Base-by-base conservation (phyloP, 192 early-diverging fungal genomes). In the Entophlyctis luteolus region DNA sequence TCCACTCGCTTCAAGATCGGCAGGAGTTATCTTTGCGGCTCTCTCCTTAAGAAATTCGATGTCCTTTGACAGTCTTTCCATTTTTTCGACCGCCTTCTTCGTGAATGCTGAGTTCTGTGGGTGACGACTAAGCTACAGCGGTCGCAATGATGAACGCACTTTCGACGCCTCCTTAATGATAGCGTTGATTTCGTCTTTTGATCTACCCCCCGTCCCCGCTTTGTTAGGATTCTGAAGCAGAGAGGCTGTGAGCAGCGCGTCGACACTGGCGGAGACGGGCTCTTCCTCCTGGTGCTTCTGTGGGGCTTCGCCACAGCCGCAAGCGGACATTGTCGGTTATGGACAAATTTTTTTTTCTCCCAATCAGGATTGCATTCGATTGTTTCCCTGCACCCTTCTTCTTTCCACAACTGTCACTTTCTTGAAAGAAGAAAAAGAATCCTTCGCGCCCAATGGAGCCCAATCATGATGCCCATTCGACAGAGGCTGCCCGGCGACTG, bases 111-210 rank as follows among this genome's bases (percentile, higher is more conserved):
- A 71, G 52, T 54, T 38, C 31, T 55, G 34, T 31, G 38, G 25
- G 58, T 6, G 50, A 22, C 23, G 25, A 23, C 16, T 12, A 20
- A n/a, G n/a, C n/a, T n/a, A n/a, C n/a, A n/a, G n/a, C n/a, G n/a
- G n/a, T n/a, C n/a, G 22, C 10, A 1, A 27, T 5, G 12, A 45
- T 45, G 42, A 12, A 39, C 45, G 28, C 67, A 84, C 83, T 65
- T 86, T 86, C 12, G 86, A 84, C 8, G 73, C 67, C 42, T 88
- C 86, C 48, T 83, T 84, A 27, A 88, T 82, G 31, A 86, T 75
- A 28, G 70, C 47, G 62, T 84, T 75, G 22, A 88, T 72, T 59
- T 76, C 75, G 4, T 79, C 72, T 42, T 76, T 80, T 58, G 81
- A 75, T 1, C 80, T 59, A 23, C 37, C 32, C 10, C 79, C 63